phyloP scores from a whole-genome alignment of 2,329 filamentous ascomycete genomes.

The Bipolaris victoriae region DNA sequence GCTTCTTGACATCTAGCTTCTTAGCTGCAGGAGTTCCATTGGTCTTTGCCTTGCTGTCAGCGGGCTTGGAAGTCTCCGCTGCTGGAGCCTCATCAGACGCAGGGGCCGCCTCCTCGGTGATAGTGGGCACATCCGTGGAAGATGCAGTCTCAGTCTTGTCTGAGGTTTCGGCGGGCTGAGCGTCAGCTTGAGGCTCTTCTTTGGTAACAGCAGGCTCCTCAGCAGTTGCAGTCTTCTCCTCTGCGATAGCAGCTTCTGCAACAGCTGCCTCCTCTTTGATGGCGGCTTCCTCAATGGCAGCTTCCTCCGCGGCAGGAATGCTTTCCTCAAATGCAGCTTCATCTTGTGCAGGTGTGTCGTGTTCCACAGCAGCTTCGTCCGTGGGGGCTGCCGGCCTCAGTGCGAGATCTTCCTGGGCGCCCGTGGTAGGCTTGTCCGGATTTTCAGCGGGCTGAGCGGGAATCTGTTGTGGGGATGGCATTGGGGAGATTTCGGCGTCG shows the following conservation, averaged over 20 bases:
- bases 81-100: conserved; percentile 22
- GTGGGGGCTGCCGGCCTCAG: conserved; percentile 52
- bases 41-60: conserved; percentile 22
- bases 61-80: conserved; percentile 2
- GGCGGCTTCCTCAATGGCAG: conserved; percentile 5
- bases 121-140: conserved; percentile 41
- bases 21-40: conserved; percentile 18
- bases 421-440: conserved; percentile 53
- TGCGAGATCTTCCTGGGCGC: conserved; percentile 50
- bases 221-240: not conserved
- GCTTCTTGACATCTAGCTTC: conserved; percentile 38
- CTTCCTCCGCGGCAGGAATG: conserved; percentile 1
- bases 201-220: conserved; percentile 2
- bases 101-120: conserved; percentile 48
- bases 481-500: not conserved
- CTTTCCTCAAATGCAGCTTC: conserved; percentile 32
- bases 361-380: conserved; percentile 44
- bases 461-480: not conserved
- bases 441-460: conserved; percentile 35
- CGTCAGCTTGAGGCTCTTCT: not conserved
- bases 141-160: conserved; percentile 53
- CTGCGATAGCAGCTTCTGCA: conserved; percentile 25
- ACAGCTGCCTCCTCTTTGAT: not conserved
- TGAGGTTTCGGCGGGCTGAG: conserved; percentile 39
- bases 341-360: conserved; percentile 27